phyloP scores from a whole-genome alignment of 495 filamentous ascomycete species.

The Penicillium chermesinum region DNA sequence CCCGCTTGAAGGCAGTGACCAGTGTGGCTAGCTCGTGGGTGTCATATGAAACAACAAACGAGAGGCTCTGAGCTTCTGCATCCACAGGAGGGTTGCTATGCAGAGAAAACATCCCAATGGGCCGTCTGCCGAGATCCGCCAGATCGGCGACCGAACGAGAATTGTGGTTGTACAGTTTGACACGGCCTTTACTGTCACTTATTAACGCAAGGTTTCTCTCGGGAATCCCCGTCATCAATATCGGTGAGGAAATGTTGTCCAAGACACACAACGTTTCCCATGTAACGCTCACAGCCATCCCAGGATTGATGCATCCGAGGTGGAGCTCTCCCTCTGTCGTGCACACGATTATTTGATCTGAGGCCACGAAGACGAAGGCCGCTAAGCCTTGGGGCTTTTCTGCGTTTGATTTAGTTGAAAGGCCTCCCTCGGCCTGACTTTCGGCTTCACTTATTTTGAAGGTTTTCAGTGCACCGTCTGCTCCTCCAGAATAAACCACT shows the following conservation, averaged over 20 bases:
- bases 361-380: slow-evolving; percentile 59
- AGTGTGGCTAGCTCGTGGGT: slow-evolving; percentile 26
- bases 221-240: slow-evolving; percentile 23
- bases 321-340: slow-evolving; percentile 58
- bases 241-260: not conserved
- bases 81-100: slow-evolving; percentile 4
- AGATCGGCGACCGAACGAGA: slow-evolving; percentile 24
- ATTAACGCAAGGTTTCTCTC: slow-evolving; percentile 33
- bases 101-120: slow-evolving; percentile 24
- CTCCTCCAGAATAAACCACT: slow-evolving; percentile 74
- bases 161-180: slow-evolving; percentile 35
- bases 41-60: slow-evolving; percentile 31
- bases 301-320: slow-evolving; percentile 32
- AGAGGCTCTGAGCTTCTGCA: slow-evolving; percentile 7
- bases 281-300: slow-evolving; percentile 11
- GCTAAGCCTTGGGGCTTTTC: slow-evolving; percentile 49
- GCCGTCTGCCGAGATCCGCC: slow-evolving; percentile 19
- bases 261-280: slow-evolving; percentile 29
- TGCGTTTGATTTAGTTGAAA: slow-evolving; percentile 7
- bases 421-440: not conserved
- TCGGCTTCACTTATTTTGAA: slow-evolving; percentile 15
- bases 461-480: slow-evolving; percentile 61
- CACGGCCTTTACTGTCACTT: slow-evolving; percentile 25
- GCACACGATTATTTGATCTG: slow-evolving; percentile 51
- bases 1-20: slow-evolving; percentile 20